Percentiles rank a stretch among this genome's conserved stretches.
Evolutionary conservation across 768 basidiomycete genomes (phyloP).

Genomic region (Neoboletus magnificus): DNA sequence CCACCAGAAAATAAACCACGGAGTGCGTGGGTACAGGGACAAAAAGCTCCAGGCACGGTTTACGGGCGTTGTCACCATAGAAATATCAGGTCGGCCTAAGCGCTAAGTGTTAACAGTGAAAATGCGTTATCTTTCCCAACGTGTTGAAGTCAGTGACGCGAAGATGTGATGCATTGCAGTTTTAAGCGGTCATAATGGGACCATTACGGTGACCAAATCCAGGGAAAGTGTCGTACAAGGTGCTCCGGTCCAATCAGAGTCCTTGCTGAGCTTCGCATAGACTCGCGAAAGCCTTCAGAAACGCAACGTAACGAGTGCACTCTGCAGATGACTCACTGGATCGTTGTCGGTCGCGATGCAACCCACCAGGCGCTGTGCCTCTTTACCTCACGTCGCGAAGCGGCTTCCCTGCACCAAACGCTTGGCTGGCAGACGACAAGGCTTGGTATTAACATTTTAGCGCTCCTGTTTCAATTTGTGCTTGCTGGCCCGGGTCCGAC

Average conservation of each 20-base stretch:
- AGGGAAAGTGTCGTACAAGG: no score
- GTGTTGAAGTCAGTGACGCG: not conserved
- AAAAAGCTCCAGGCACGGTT: not conserved
- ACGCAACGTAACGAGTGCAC: no score
- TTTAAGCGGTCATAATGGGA: no score
- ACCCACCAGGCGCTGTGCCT: not conserved
- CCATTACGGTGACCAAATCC: no score
- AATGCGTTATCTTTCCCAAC: not conserved
- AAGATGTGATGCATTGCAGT: no score
- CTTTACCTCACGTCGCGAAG: constrained; percentile 3
- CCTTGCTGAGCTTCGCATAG: no score
- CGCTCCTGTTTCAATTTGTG: not conserved
- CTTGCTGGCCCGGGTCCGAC: not conserved
- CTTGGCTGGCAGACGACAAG: not conserved
- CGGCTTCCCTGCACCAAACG: not conserved
- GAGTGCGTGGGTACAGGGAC: constrained; percentile 5
- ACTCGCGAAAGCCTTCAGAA: no score
- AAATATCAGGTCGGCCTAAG: not conserved
- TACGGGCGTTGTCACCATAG: not conserved
- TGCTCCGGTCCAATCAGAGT: no score
- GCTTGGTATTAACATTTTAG: not conserved
- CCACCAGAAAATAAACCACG: constrained; percentile 4
- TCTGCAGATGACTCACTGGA: not conserved
- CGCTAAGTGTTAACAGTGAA: not conserved
- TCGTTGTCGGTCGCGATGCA: not conserved